These are phyloP conservation scores for Clarkia xantiana DNA, from an alignment of 345 rosid species.

Conservation along the genomic window DNA sequence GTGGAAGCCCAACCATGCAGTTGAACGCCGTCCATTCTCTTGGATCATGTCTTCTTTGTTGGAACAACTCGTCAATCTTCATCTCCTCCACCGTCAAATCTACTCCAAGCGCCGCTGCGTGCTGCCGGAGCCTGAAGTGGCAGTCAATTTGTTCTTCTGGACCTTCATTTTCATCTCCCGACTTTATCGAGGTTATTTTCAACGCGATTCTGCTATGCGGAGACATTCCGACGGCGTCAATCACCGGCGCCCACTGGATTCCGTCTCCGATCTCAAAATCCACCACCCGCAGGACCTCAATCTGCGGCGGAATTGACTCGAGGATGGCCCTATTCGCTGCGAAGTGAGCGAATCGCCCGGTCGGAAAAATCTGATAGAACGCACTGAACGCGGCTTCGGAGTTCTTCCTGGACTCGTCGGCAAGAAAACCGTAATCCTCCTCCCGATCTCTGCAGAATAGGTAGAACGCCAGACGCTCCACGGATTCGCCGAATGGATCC, in stretches of 20 bases:
- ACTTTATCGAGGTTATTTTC: conserved; percentile 22
- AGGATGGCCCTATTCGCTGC: conserved; percentile 33
- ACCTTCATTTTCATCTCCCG: conserved; percentile 19
- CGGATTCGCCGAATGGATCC: conserved; percentile 23
- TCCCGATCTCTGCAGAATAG: conserved; percentile 12
- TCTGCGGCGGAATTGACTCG: conserved; percentile 21
- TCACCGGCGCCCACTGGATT: conserved; percentile 32
- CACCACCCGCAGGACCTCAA: conserved; percentile 23
- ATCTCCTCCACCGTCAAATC: conserved; percentile 20
- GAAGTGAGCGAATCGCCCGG: conserved; percentile 39
- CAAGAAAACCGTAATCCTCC: conserved; percentile 15
- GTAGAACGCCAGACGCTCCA: conserved; percentile 28
- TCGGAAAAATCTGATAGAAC: conserved; percentile 32
- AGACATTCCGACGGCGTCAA: conserved; percentile 18
- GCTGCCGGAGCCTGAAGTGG: conserved; percentile 10
- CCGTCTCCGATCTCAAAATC: conserved; percentile 42
- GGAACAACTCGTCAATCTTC: conserved; percentile 17
- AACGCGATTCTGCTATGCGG: conserved; percentile 7
- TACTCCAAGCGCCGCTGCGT: conserved; percentile 14
- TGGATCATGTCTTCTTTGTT: conserved; percentile 10
- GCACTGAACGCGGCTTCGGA: conserved; percentile 23
- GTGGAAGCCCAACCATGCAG: conserved; percentile 38
- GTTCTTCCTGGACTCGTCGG: conserved; percentile 27
- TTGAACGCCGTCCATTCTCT: conserved; percentile 31
- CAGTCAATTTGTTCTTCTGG: conserved; percentile 15